Base-by-base conservation (phyloP, 768 basidiomycete genomes). In the Stropharia rugosoannulata region DNA sequence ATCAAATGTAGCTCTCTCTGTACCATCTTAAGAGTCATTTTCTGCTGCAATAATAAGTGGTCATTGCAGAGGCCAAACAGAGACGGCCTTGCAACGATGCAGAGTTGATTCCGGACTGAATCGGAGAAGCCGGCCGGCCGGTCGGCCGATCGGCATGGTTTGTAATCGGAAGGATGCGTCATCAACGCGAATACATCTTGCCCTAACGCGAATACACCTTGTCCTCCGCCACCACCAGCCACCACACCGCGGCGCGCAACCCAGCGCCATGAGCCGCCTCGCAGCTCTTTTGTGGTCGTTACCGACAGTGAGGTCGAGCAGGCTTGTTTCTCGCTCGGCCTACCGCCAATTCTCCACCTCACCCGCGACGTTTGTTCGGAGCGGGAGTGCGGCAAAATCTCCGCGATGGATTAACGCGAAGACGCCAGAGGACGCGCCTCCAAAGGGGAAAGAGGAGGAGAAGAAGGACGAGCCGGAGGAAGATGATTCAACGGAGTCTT, bases 401-500 rank as follows among this genome's bases (percentile, higher is more conserved):
- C 54, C 54, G 25, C 15, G 54, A 49, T 55, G 54, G 54, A 55
- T 55, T 12, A 55, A 55, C 38, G 45, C 54, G 42, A 55, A 55
- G 38, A 45, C 54, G 25, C 54, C 47, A n/a, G 39, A 55, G 8
- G 54, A 45, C 45, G 38, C 32, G 45, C 45, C 47, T 4, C 38
- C 54, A 11, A 47, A 47, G 11, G 47, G 39, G 6, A 46, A 45
- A 10, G 22, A 25, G 10, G 47, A 55, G 10, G 12, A 27, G 7
- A 39, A 47, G 45, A 48, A 55, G 27, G 38, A 55, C 6, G 19
- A 46, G 10, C 22, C 39, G 7, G 54, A 55, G 16, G 15, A 55
- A 29, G 59, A 57, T 40, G 58, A 59, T 7, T 35, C 58, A 22
- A 42, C 64, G 11, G 44, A 57, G 51, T 6, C 61, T 11, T 43